These are phyloP conservation scores for Euphrasia confusa DNA, from an alignment of 257 asterid species.

Conservation along the genomic window DNA sequence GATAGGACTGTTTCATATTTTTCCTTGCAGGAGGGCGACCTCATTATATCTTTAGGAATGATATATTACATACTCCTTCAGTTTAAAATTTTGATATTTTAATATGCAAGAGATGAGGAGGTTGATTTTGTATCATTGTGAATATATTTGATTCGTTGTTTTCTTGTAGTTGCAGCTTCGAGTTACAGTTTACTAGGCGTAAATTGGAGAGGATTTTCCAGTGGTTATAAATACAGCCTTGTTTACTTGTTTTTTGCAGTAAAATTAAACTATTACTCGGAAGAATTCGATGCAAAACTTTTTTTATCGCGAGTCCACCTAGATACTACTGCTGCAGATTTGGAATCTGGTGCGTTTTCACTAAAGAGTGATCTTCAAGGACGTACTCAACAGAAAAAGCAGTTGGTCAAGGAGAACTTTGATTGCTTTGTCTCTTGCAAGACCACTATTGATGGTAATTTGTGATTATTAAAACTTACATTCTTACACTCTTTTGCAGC, in stretches of 20 bases:
- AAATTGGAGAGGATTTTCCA: constrained; percentile 19
- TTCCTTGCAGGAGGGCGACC: constrained; percentile 7
- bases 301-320: constrained; percentile 85
- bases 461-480: constrained; percentile 18
- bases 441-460: constrained; percentile 95
- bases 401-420: constrained; percentile 96
- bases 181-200: constrained; percentile 11
- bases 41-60: constrained; percentile 9
- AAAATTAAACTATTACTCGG: constrained; percentile 77
- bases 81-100: background rate
- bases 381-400: constrained; percentile 93
- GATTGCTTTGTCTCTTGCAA: constrained; percentile 99
- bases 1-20: too few relatives aligned
- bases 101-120: background rate
- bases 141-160: too few relatives aligned
- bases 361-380: constrained; percentile 83
- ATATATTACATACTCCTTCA: background rate
- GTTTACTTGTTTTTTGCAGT: constrained; percentile 54
- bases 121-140: constrained; percentile 6
- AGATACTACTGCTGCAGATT: constrained; percentile 82
- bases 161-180: constrained; percentile 13
- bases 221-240: constrained; percentile 21
- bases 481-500: constrained; percentile 7
- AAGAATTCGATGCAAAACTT: constrained; percentile 80
- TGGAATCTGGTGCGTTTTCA: constrained; percentile 83